Base-by-base conservation (phyloP, 2,329 filamentous ascomycete species). In the Mycosphaerella sp. region DNA sequence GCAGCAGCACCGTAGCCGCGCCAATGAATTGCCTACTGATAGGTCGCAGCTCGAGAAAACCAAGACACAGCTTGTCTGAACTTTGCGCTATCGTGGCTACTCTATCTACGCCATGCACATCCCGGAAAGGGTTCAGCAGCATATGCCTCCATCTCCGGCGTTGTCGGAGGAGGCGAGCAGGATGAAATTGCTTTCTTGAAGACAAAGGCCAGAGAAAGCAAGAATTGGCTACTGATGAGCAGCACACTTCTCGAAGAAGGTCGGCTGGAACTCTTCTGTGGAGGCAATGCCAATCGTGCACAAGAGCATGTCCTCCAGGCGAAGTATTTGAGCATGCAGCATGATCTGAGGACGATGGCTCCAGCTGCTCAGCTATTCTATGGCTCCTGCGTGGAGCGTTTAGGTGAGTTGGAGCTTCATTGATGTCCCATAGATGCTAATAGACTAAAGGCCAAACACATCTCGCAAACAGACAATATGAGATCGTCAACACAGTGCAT, bases 81-180 rank as follows among this genome's bases (percentile, higher is more conserved):
- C 68, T 97, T 95, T 70, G 87, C 89, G 28, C 79, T 98, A 55
- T 95, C 89, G 64, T 98, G 93, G 93, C 76, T 97, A 2, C 94
- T 94, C 63, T 89, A 96, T 65, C 94, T 96, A 61, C 86, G 85
- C n/a, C 87, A 89, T 63, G 82, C 87, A 0, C 89, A 91, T 87
- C 89, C 0, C 77, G 81, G 56, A 16, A 61, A 56, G 40, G 53
- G 53, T 13, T 39, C n/a, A 6, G 51, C 57, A 21, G 54, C 54
- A 0, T 63, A 58, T 30, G 52, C 51, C 5, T 59, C 53, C n/a
- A 53, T 62, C 1, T 54, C 59, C 1, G 59, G 60, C n/a, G 51
- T 64, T 16, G 54, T 59, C 10, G 64, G 64, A 17, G 55, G 53
- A 10, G 55, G 55, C 16, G 87, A 89, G 47, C 85, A 85, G 59